phyloP scores from a whole-genome alignment of 108 stramenopile species.

The Cylindrotheca closterium region DNA sequence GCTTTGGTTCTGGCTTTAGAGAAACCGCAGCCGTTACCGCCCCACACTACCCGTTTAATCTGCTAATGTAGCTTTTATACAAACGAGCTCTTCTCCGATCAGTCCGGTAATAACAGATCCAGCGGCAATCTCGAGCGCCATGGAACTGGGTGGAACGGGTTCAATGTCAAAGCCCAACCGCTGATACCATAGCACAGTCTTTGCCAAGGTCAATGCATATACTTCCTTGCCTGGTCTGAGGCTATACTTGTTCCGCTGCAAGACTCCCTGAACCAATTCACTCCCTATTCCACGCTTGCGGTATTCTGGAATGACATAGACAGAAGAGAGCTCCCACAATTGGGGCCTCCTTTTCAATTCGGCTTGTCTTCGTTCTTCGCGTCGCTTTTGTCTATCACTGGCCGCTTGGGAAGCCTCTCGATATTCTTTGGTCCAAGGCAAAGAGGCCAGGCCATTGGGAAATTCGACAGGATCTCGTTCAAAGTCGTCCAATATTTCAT shows the following conservation, averaged over 20 bases:
- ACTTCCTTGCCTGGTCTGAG: slow-evolving; percentile 11
- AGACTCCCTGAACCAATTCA: slow-evolving; percentile 25
- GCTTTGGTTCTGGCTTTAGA: too few relatives aligned
- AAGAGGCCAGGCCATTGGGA: slow-evolving; percentile 33
- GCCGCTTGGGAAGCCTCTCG: slow-evolving; percentile 13
- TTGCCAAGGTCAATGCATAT: slow-evolving; percentile 35
- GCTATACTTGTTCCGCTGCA: slow-evolving; percentile 12
- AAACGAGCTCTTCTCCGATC: slow-evolving; percentile 23
- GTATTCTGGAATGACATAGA: slow-evolving; percentile 29
- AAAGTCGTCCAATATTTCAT: slow-evolving; percentile 49
- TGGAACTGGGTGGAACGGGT: slow-evolving; percentile 20
- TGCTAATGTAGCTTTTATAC: slow-evolving; percentile 3
- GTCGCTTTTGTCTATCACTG: slow-evolving; percentile 14
- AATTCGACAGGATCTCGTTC: slow-evolving; percentile 34
- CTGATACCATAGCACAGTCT: slow-evolving; percentile 31
- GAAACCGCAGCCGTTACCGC: too few relatives aligned
- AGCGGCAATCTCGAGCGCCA: slow-evolving; percentile 30
- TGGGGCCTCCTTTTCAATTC: background rate
- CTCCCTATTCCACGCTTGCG: slow-evolving; percentile 30
- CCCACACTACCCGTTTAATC: too few relatives aligned
- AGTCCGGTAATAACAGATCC: slow-evolving; percentile 28
- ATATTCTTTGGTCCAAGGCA: slow-evolving; percentile 52
- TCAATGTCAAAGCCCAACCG: slow-evolving; percentile 27
- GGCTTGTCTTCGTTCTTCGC: slow-evolving; percentile 15
- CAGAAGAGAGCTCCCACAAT: slow-evolving; percentile 45